These are phyloP conservation scores for Dothideomycetes sp. DNA, from an alignment of 2,329 filamentous ascomycete species.

Conservation along the genomic window DNA sequence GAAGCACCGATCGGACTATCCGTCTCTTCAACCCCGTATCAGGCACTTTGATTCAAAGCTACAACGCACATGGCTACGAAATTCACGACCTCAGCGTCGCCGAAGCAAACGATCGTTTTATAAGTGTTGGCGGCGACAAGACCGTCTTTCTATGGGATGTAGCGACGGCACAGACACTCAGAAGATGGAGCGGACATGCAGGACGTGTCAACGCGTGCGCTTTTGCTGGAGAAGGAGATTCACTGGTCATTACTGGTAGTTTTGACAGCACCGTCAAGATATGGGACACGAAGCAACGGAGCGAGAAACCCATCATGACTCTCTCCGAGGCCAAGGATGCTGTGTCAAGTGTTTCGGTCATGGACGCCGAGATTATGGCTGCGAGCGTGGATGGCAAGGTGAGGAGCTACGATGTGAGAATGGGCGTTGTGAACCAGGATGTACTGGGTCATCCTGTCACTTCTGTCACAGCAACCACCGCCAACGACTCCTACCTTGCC, in stretches of 20 bases:
- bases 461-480: constrained; percentile 59
- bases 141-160: constrained; percentile 94
- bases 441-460: constrained; percentile 66
- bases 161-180: constrained; percentile 62
- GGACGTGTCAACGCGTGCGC: constrained; percentile 69
- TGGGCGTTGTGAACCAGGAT: constrained; percentile 62
- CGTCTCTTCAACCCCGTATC: constrained; percentile 71
- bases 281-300: constrained; percentile 57
- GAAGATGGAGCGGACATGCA: constrained; percentile 57
- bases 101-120: constrained; percentile 72
- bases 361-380: constrained; percentile 49
- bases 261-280: constrained; percentile 68
- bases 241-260: constrained; percentile 61
- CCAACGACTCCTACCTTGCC: constrained; percentile 66
- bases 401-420: constrained; percentile 71
- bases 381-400: constrained; percentile 81
- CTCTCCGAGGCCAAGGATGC: constrained; percentile 65
- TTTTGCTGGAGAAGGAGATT: constrained; percentile 69
- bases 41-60: constrained; percentile 66
- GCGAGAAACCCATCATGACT: constrained; percentile 59
- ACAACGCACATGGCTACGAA: constrained; percentile 83
- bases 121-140: constrained; percentile 81
- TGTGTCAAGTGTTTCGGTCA: constrained; percentile 40
- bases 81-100: constrained; percentile 71
- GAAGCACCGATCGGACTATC: constrained; percentile 74